Percentiles rank a stretch among this genome's conserved stretches.
phyloP scores from a whole-genome alignment of 805 yeast genomes.

The Candida ascalaphidarum region DNA sequence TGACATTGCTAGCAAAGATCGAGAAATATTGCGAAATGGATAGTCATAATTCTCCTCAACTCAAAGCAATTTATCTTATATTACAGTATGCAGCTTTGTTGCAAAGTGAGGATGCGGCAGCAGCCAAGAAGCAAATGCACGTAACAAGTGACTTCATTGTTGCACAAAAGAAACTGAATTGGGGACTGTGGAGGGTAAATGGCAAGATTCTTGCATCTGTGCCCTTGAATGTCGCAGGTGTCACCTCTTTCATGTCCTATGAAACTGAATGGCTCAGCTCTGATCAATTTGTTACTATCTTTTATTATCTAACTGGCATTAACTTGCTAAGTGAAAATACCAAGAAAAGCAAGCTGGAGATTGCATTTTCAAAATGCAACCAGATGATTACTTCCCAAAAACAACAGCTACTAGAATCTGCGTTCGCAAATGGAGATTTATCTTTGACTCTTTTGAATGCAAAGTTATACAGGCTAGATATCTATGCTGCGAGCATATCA shows the following conservation, averaged over 20 bases:
- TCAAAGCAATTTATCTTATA: conserved; percentile 9
- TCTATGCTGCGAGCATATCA: no score
- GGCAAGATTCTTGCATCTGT: conserved; percentile 4
- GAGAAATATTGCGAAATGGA: no score
- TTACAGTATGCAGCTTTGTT: conserved; percentile 6
- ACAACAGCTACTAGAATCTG: no score
- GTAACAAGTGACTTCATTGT: conserved; percentile 7
- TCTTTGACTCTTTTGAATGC: no score
- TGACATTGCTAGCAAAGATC: conserved; percentile 8
- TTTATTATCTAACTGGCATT: conserved; percentile 36
- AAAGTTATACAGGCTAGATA: no score
- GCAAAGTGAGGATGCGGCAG: conserved; percentile 3
- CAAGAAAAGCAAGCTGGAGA: no score
- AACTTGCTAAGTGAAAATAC: conserved; percentile 25
- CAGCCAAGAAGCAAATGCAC: conserved; percentile 5
- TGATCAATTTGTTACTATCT: conserved; percentile 31
- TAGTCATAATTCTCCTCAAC: conserved; percentile 4
- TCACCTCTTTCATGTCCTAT: conserved; percentile 4
- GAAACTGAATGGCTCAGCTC: conserved; percentile 34
- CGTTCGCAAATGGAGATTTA: no score
- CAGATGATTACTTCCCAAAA: no score
- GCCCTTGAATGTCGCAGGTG: background rate
- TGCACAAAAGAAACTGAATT: conserved; percentile 7
- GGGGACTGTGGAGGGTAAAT: conserved; percentile 14
- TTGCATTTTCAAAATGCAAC: no score